Base-by-base conservation (phyloP, 164 flowering plant genomes). In the Kalanchoe fedtschenkoi region DNA sequence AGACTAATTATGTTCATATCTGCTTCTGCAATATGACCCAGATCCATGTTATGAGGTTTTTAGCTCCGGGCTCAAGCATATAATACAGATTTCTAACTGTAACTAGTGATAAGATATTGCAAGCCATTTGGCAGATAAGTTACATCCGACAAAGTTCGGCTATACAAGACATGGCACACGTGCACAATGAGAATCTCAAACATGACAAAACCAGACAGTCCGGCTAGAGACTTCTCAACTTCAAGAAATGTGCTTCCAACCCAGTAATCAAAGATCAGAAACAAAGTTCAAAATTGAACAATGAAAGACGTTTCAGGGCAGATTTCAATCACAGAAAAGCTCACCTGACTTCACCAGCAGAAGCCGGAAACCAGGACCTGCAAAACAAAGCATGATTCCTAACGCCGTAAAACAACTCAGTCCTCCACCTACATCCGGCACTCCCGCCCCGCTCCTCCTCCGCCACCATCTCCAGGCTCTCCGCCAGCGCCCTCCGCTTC, bases 301-400 rank as follows among this genome's bases (percentile, higher is more conserved):
- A n/a, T n/a, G n/a, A n/a, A n/a, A n/a, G n/a, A n/a, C n/a, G n/a
- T n/a, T n/a, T n/a, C n/a, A n/a, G n/a, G n/a, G n/a, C n/a, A n/a
- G n/a, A 24, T 0, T 19, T 2, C 26, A 65, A 6, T 7, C 34
- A 22, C 26, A 58, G 53, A n/a, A n/a, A 29, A 67, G 53, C 76
- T 68, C 77, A 95, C 99, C 65, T 88, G 56, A 80, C 28, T 64
- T 85, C 80, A 51, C 77, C 88, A 64, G 73, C 42, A 6, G 70
- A 53, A 7, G 72, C 75, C 34, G 99, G 99, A 29, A 84, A 33
- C 99, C 99, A 95, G 0, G 91, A 82, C 35, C 99, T 80, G 66
- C 76, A 85, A 66, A 95, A 95, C 59, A 95, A 74, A 9, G 91
- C 86, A 69, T 88, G 86, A 21, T 80, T 67, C 34, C 80, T 70